Evolutionary conservation across 441 rosid species (phyloP), one percentile per base, ranked within the genome.

Genomic region (Erodium trifolium): DNA sequence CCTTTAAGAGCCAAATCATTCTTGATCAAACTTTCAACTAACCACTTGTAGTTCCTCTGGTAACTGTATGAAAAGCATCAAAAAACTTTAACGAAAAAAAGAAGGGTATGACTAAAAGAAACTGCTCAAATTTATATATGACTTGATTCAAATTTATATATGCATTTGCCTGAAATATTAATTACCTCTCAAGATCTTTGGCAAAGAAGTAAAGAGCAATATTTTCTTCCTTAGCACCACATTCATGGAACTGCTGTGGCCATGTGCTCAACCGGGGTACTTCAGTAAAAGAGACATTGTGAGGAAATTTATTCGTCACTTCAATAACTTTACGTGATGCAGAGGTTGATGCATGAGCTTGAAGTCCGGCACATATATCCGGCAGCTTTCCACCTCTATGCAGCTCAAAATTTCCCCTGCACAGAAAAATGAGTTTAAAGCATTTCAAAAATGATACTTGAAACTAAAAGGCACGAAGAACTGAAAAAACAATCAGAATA

Each of bases 191-290:
- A 64, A 78, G 71, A 81, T 92, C 94, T 85, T 86, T 85, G 31
- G 99, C 99, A 83, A 92, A 95, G 77, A 95, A 91, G 88, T 88
- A 95, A 5, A 95, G 86, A 76, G 99, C 99, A 81, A 95, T 87
- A 77, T 95, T 90, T 74, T 86, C 89, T 77, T 92, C 99, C 72
- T 80, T 84, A 45, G 86, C 85, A 75, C 98, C 94, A 77, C 60
- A 69, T 27, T 78, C 84, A 72, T 81, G 84, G 83, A 95, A 95
- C 76, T 88, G 96, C 62, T 73, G 70, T 5, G 98, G 98, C 99
- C 99, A 95, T 23, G 85, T 77, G 81, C 90, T 84, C 71, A 73
- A 67, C 64, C 97, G 83, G 70, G 96, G 89, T 71, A 91, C 94
- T 81, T 95, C 98, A 77, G 67, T 85, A 84, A 95, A 75, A 64